A percentile compares a stretch with the other conserved stretches of the same genome.
Conservation (phyloP, 2,329 filamentous ascomycete genomes). For the Cercospora berteroae region DNA sequence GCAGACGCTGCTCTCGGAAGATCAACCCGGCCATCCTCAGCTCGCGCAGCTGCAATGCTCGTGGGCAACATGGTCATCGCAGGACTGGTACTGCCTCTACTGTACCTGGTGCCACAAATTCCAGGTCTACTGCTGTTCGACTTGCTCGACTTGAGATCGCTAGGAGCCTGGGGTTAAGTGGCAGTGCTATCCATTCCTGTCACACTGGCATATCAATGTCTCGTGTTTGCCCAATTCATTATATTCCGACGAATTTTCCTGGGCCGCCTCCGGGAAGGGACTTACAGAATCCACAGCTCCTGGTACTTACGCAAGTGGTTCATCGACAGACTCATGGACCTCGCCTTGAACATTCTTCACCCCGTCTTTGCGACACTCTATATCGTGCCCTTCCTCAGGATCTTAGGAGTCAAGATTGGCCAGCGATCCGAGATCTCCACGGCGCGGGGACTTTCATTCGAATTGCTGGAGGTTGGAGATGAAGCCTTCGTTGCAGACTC, state of each 20-base stretch:
- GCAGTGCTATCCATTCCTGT: constrained; percentile 25
- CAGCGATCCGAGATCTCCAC: constrained; percentile 28
- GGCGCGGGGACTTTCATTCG: constrained; percentile 26
- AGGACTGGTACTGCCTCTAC: constrained; percentile 20
- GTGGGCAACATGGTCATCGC: constrained; percentile 21
- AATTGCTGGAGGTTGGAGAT: constrained; percentile 28
- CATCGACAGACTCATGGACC: constrained; percentile 28
- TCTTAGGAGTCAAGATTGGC: constrained; percentile 29
- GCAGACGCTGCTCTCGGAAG: constrained; percentile 9
- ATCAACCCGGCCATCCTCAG: constrained; percentile 20
- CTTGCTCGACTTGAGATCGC: constrained; percentile 16
- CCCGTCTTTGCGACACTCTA: constrained; percentile 30
- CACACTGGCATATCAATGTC: constrained; percentile 24
- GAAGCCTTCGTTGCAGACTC: constrained; percentile 28
- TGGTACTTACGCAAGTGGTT: constrained; percentile 30
- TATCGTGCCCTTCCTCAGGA: constrained; percentile 28
- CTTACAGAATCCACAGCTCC: constrained; percentile 25
- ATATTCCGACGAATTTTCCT: constrained; percentile 23
- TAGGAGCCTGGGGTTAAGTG: constrained; percentile 26
- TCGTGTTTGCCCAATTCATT: constrained; percentile 27
- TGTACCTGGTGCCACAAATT: constrained; percentile 26
- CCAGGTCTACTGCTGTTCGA: constrained; percentile 28
- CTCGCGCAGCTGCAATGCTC: constrained; percentile 19
- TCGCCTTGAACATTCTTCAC: constrained; percentile 28
- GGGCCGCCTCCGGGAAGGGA: constrained; percentile 23